Percentiles rank a stretch among this genome's conserved stretches.
These are phyloP conservation scores for Penicillium taxi DNA, from an alignment of 495 filamentous ascomycete genomes.

Conservation along the genomic window DNA sequence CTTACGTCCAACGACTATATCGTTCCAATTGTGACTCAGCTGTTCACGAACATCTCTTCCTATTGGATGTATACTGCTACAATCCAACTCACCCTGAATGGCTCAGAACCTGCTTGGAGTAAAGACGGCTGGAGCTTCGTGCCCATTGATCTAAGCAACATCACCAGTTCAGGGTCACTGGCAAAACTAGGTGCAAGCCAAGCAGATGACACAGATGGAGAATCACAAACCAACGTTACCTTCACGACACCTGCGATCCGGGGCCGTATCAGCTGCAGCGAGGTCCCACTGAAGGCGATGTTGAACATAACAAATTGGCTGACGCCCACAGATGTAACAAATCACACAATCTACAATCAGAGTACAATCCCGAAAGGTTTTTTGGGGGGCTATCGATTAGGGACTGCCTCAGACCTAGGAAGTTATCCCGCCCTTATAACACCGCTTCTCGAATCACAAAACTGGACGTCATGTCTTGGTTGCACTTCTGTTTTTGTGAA, in stretches of 20 bases:
- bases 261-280: slow-evolving; percentile 23
- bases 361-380: slow-evolving; percentile 10
- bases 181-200: not conserved
- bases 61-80: slow-evolving; percentile 26
- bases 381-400: slow-evolving; percentile 10
- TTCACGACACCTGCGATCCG: slow-evolving; percentile 23
- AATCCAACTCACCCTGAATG: slow-evolving; percentile 23
- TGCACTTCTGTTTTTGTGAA: slow-evolving; percentile 21
- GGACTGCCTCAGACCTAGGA: not conserved
- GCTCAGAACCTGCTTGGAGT: slow-evolving; percentile 28
- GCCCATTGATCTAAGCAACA: slow-evolving; percentile 11
- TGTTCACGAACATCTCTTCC: slow-evolving; percentile 15
- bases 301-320: slow-evolving; percentile 19
- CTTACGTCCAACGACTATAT: slow-evolving; percentile 5
- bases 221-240: slow-evolving; percentile 14
- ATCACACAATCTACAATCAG: slow-evolving; percentile 7
- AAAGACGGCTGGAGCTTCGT: slow-evolving; percentile 33
- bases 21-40: slow-evolving; percentile 2
- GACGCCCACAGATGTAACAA: slow-evolving; percentile 12
- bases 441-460: slow-evolving; percentile 2
- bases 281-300: slow-evolving; percentile 5
- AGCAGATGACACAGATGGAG: not conserved
- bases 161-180: not conserved
- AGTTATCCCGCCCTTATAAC: slow-evolving; percentile 4
- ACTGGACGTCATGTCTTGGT: slow-evolving; percentile 4